A percentile compares a stretch with the other conserved stretches of the same genome.
These are phyloP conservation scores for Hypoxylon cercidicola DNA, from an alignment of 495 filamentous ascomycete species.

Conservation along the genomic window DNA sequence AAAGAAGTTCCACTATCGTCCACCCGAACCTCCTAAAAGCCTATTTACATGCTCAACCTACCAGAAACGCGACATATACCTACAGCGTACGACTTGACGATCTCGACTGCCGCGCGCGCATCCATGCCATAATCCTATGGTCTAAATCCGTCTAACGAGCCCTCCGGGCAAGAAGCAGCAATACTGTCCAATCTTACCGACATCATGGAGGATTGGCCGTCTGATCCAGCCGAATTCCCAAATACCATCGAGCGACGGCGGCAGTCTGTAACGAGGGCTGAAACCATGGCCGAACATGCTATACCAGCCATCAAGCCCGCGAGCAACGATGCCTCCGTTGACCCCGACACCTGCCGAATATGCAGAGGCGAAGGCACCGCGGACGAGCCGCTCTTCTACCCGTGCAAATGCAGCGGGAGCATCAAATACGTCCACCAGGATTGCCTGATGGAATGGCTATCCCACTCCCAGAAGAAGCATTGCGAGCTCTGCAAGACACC, in stretches of 20 bases:
- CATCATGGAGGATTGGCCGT: slow-evolving; percentile 28
- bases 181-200: background rate
- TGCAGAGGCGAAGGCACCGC: slow-evolving; percentile 87
- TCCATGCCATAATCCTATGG: slow-evolving; percentile 29
- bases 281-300: slow-evolving; percentile 24
- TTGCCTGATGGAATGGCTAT: slow-evolving; percentile 97
- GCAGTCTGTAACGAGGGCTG: slow-evolving; percentile 9
- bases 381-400: slow-evolving; percentile 94
- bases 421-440: slow-evolving; percentile 99
- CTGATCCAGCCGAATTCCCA: slow-evolving; percentile 29
- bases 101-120: background rate
- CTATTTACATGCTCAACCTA: no score
- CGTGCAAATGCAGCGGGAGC: slow-evolving; percentile 97
- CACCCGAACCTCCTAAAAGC: no score
- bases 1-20: no score
- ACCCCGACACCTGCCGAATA: slow-evolving; percentile 90
- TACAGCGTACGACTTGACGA: no score
- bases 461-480: slow-evolving; percentile 98
- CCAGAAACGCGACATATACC: no score
- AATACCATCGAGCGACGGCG: slow-evolving; percentile 21
- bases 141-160: slow-evolving; percentile 26
- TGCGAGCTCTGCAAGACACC: slow-evolving; percentile 99
- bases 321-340: slow-evolving; percentile 44
- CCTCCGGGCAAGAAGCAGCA: slow-evolving; percentile 26
- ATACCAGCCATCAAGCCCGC: background rate